Percentiles rank a stretch among this genome's conserved stretches.
These are phyloP conservation scores for Thelephora ganbajun DNA, from an alignment of 768 basidiomycete species.

Conservation along the genomic window DNA sequence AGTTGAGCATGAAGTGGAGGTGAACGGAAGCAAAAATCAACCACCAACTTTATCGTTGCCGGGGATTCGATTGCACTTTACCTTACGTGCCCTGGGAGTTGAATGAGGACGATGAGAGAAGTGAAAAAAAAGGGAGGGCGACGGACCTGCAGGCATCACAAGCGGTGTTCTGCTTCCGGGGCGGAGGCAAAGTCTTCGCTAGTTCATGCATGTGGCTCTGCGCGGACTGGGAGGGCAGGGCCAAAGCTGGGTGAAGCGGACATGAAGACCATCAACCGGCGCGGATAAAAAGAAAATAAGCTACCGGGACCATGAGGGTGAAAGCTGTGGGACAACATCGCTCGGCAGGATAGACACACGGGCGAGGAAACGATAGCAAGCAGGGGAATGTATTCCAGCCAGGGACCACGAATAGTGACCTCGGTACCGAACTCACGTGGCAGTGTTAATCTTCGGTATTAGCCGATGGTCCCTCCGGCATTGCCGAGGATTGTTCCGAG, in stretches of 20 bases:
- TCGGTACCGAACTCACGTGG: too few relatives aligned
- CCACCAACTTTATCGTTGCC: conserved; percentile 65
- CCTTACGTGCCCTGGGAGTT: conserved; percentile 57
- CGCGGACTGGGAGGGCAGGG: conserved; percentile 48
- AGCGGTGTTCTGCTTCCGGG: conserved; percentile 84
- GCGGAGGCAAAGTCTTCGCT: conserved; percentile 69
- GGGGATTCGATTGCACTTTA: conserved; percentile 74
- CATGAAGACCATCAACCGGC: conserved; percentile 12
- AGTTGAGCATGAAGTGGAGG: conserved; percentile 9
- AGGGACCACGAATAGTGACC: too few relatives aligned
- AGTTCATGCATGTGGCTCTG: conserved; percentile 78
- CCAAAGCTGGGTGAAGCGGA: conserved; percentile 33
- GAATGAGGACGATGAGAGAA: not conserved
- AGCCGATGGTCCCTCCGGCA: not conserved
- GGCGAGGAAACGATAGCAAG: not conserved
- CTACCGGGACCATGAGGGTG: conserved; percentile 2
- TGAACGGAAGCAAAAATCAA: conserved; percentile 7
- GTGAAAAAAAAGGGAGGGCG: conserved; percentile 1
- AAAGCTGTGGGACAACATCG: not conserved
- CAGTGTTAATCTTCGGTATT: not conserved
- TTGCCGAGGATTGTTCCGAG: too few relatives aligned
- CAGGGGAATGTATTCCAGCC: not conserved
- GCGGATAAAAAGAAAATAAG: conserved; percentile 5
- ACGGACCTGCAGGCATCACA: conserved; percentile 82
- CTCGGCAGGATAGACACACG: not conserved